phyloP scores from a whole-genome alignment of 2,329 filamentous ascomycete species.

The Fusarium illudens region DNA sequence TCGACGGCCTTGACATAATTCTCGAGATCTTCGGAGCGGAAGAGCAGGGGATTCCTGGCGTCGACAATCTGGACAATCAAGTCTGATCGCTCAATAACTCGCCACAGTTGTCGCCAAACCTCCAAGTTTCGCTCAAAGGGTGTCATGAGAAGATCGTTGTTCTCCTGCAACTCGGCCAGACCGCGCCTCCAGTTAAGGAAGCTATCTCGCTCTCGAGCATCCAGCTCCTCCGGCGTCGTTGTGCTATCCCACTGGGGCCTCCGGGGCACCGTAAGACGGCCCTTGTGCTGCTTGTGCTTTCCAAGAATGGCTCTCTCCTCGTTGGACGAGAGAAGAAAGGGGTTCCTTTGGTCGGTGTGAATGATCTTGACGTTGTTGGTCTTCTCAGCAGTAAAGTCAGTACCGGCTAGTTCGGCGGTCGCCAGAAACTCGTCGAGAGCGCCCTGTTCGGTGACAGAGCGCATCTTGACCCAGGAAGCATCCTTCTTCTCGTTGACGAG shows the following conservation, averaged over 20 bases:
- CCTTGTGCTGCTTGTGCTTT: conserved; percentile 85
- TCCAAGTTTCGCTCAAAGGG: conserved; percentile 97
- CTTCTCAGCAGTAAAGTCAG: conserved; percentile 98
- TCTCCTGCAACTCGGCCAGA: conserved; percentile 91
- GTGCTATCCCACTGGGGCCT: conserved; percentile 87
- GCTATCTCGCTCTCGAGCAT: conserved; percentile 78
- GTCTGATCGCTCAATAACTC: conserved; percentile 96
- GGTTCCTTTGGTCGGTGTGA: conserved; percentile 94
- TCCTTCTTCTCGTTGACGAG: conserved; percentile 91
- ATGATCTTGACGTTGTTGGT: conserved; percentile 99
- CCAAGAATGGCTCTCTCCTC: conserved; percentile 81
- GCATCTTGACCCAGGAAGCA: conserved; percentile 98
- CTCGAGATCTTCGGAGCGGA: conserved; percentile 93
- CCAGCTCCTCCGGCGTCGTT: conserved; percentile 85
- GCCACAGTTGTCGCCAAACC: conserved; percentile 97
- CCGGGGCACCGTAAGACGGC: conserved; percentile 84
- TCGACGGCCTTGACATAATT: conserved; percentile 94
- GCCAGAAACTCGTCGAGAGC: conserved; percentile 96
- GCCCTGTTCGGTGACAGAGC: conserved; percentile 95
- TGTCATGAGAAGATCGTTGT: conserved; percentile 93
- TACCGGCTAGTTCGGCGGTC: conserved; percentile 95
- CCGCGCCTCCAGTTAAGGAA: conserved; percentile 90
- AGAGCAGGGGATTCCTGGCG: conserved; percentile 91
- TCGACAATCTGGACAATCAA: conserved; percentile 98
- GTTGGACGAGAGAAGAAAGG: conserved; percentile 83